Evolutionary conservation across 345 rosid genomes (phyloP), one percentile per base, ranked within the genome.

Genomic region (Orychophragmus violaceus): DNA sequence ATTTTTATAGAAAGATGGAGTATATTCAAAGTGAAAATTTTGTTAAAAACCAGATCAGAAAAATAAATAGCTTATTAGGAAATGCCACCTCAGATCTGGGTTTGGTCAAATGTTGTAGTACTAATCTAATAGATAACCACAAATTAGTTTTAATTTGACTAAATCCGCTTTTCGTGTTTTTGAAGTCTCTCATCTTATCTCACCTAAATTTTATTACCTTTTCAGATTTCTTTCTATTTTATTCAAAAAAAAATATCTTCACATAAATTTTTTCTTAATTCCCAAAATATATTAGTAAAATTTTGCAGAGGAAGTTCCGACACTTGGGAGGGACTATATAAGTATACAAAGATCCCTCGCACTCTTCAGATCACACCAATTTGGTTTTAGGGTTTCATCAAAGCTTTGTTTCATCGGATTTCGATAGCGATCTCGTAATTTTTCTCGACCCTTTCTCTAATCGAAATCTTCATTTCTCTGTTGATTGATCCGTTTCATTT

Each of bases 291-390:
- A 69, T 69, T 69, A n/a, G n/a, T 54, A 52, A 61, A 59, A 41
- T 9, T 18, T n/a, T 16, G 46, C 17, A 56, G 45, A 58, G 21
- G 58, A 50, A 19, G 74, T 22, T 60, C 53, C 44, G 70, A 64
- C 70, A 71, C 76, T 71, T 71, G 76, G 8, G 59, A 64, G 70
- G 11, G 64, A 63, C 54, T 61, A n/a, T 37, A 64, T 64, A 71
- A 41, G 28, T 21, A 44, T 6, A 55, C 58, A 10, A 17, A 21
- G 41, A 63, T 48, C 50, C 9, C 48, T 70, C 37, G 2, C 55
- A 24, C 70, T 56, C 57, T 35, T 36, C 45, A 64, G 42, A 63
- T 72, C 76, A 55, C 60, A 64, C 60, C 25, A 13, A 14, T 64
- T 64, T 28, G 6, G 27, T 32, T 71, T 49, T 58, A 72, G 71